Percentiles rank a stretch among this genome's conserved stretches.
phyloP scores from a whole-genome alignment of 768 basidiomycete genomes.

The Clitopilus hobsonii region DNA sequence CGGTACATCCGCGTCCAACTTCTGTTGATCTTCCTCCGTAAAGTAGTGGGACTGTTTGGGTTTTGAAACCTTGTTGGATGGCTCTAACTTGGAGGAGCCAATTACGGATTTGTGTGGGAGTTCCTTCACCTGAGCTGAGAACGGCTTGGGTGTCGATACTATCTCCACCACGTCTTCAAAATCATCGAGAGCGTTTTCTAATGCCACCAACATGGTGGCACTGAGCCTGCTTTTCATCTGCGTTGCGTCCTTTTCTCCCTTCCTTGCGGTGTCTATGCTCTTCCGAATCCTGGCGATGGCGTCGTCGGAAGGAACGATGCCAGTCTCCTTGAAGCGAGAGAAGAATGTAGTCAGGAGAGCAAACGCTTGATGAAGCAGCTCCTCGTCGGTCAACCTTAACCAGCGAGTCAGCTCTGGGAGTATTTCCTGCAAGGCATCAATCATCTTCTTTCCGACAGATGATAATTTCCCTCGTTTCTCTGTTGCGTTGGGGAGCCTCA shows the following conservation, averaged over 20 bases:
- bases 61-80: background rate
- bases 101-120: constrained; percentile 1
- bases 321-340: constrained; percentile 64
- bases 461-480: constrained; percentile 46
- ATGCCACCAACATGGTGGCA: constrained; percentile 50
- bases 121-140: constrained; percentile 7
- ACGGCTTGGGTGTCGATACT: background rate
- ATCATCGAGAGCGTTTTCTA: constrained; percentile 61
- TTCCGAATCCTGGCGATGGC: constrained; percentile 65
- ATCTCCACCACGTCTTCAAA: constrained; percentile 66
- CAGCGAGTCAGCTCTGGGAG: constrained; percentile 78
- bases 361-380: constrained; percentile 86
- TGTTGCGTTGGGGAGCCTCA: constrained; percentile 19
- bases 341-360: constrained; percentile 77
- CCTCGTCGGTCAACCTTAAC: constrained; percentile 90
- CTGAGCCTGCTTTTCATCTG: constrained; percentile 51
- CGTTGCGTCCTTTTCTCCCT: constrained; percentile 30
- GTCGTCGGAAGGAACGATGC: constrained; percentile 47
- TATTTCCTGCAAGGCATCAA: constrained; percentile 71
- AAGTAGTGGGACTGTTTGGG: constrained; percentile 18
- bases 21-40: constrained; percentile 25
- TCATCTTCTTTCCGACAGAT: constrained; percentile 65
- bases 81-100: constrained; percentile 9
- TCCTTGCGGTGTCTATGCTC: constrained; percentile 56
- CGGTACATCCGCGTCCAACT: constrained; percentile 26